Base-by-base conservation (phyloP, 208 protist species). In the Plasmodiophora brassicae region DNA sequence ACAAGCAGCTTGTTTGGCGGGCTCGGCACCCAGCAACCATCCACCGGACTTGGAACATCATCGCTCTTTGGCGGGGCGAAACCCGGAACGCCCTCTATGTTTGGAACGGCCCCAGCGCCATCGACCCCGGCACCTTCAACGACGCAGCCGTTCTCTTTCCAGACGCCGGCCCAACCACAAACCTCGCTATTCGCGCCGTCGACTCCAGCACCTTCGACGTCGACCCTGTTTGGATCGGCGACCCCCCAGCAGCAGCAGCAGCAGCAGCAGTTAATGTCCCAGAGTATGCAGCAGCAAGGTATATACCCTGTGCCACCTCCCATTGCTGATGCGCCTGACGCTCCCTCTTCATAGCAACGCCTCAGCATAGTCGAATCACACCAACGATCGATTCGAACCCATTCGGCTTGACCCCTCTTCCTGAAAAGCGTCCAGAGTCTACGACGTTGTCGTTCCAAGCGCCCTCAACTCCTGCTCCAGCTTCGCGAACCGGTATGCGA, bases 331-430 rank as follows among this genome's bases (percentile, higher is more conserved):
- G n/a, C n/a, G n/a, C n/a, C n/a, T n/a, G n/a, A n/a, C n/a, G n/a
- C n/a, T n/a, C n/a, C n/a, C n/a, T n/a, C n/a, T n/a, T n/a, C n/a
- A n/a, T n/a, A n/a, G n/a, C n/a, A n/a, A n/a, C n/a, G n/a, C n/a
- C n/a, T n/a, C n/a, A n/a, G n/a, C n/a, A n/a, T n/a, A n/a, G n/a
- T n/a, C n/a, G n/a, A n/a, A n/a, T n/a, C 65, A 38, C 65, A 28
- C 50, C 65, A 44, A 36, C 65, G 32, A 78, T 78, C n/a, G 65
- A 78, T 32, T 78, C 65, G n/a, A 78, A 78, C n/a, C 65, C 65
- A 38, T 78, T 78, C 65, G 65, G 14, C n/a, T 38, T 78, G 32
- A 38, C 5, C 5, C 32, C 32, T 14, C 65, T 78, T 78, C 65
- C 65, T 5, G 65, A 38, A 38, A 5, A 5, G 20, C n/a, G 5